These are phyloP conservation scores for Plectranthus barbatus DNA, from an alignment of 257 asterid genomes.

Conservation along the genomic window DNA sequence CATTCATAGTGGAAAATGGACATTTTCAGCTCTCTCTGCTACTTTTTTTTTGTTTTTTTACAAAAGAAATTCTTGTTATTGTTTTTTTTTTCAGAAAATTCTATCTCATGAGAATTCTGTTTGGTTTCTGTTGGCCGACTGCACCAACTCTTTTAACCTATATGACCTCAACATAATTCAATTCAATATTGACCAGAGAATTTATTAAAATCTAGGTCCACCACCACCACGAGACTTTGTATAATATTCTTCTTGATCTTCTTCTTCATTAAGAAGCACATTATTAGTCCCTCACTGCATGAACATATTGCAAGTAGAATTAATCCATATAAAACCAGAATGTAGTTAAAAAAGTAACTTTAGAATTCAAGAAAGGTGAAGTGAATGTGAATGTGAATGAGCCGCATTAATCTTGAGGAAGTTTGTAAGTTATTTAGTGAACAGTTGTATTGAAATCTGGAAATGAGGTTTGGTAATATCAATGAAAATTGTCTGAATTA, in stretches of 20 bases:
- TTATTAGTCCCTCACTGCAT: too few species aligned
- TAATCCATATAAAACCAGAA: too few species aligned
- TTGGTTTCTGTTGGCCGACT: conserved; percentile 21
- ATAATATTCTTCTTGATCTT: too few species aligned
- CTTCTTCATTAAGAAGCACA: too few species aligned
- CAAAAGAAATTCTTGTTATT: too few species aligned
- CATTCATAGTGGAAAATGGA: neutral
- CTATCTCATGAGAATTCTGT: conserved; percentile 19
- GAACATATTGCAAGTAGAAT: too few species aligned
- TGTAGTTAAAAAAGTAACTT: too few species aligned
- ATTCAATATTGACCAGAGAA: neutral
- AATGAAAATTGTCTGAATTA: conserved; percentile 3
- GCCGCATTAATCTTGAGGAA: too few species aligned
- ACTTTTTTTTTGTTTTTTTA: neutral
- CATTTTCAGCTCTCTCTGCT: neutral
- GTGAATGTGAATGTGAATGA: neutral
- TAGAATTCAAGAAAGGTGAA: neutral
- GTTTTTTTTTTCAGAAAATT: conserved; percentile 8
- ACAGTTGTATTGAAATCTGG: conserved; percentile 8
- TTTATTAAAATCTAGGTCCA: too few species aligned
- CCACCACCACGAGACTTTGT: too few species aligned
- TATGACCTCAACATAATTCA: neutral
- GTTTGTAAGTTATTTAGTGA: neutral
- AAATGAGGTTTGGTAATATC: neutral
- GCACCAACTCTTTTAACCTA: conserved; percentile 23